Evolutionary conservation across 1,139 yeast species (phyloP).

Genomic region (Diutina mesorugosa): DNA sequence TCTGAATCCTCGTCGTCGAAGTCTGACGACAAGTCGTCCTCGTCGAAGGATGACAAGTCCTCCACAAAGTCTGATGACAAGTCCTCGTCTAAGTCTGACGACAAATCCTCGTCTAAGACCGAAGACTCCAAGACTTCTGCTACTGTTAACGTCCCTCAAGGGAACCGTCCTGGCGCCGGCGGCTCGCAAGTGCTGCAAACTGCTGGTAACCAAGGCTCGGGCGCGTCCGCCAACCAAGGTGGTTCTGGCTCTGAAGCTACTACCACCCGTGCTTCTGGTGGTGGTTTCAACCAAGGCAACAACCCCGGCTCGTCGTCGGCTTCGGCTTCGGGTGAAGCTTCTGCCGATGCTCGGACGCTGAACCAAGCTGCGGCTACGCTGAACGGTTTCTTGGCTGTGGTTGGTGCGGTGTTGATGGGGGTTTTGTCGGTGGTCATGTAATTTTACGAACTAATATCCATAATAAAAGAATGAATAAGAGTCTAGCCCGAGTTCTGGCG

Average conservation of each 20-base stretch:
- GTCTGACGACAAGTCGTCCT: not conserved
- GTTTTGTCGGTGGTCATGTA: conserved; percentile 1
- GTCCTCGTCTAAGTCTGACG: not conserved
- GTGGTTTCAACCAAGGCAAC: not conserved
- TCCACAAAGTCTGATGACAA: not conserved
- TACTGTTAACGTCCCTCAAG: not conserved
- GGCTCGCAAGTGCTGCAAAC: not conserved
- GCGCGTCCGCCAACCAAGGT: not conserved
- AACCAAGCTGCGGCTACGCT: not conserved
- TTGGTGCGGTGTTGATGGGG: not conserved
- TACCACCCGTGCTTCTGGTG: not conserved
- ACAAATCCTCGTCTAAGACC: not conserved
- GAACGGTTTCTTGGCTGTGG: not conserved
- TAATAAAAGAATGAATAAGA: not conserved
- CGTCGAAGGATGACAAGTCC: not conserved
- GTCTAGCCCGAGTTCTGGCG: not conserved
- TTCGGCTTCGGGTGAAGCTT: not conserved
- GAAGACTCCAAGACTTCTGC: not conserved
- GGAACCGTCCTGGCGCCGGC: conserved; percentile 1
- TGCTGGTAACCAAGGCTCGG: not conserved
- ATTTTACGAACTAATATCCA: not conserved
- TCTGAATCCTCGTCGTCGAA: not conserved
- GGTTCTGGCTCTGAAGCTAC: not conserved
- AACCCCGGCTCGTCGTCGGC: not conserved
- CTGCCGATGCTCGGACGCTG: not conserved